These are phyloP conservation scores for Phytophthora cryptogea DNA, from an alignment of 352 stramenopile species.

Conservation along the genomic window DNA sequence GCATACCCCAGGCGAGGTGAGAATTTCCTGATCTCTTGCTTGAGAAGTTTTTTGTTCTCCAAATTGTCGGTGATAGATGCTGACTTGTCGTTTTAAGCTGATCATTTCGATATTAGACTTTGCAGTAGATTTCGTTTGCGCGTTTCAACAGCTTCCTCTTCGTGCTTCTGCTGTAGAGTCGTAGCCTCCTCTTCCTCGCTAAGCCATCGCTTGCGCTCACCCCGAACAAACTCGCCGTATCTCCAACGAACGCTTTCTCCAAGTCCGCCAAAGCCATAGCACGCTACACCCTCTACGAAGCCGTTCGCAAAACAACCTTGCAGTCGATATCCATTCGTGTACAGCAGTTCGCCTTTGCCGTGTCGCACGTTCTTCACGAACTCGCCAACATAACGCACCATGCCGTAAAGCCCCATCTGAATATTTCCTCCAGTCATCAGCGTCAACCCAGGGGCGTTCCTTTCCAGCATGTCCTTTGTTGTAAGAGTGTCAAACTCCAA, in stretches of 20 bases:
- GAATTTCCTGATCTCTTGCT: too few species aligned
- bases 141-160: slow-evolving; percentile 15
- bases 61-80: too few species aligned
- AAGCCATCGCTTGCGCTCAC: slow-evolving; percentile 57
- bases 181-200: slow-evolving; percentile 44
- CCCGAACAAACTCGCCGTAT: slow-evolving; percentile 42
- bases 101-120: slow-evolving; percentile 13
- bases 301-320: slow-evolving; percentile 48
- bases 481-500: slow-evolving; percentile 46
- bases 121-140: slow-evolving; percentile 13
- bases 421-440: background rate
- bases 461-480: slow-evolving; percentile 38
- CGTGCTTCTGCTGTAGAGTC: slow-evolving; percentile 16
- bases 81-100: too few species aligned
- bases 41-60: too few species aligned
- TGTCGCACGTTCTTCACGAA: slow-evolving; percentile 56
- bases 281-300: slow-evolving; percentile 48
- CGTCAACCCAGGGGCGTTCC: slow-evolving; percentile 6
- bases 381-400: slow-evolving; percentile 59
- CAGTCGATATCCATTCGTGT: slow-evolving; percentile 62
- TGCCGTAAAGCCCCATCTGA: slow-evolving; percentile 49
- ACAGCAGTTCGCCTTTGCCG: slow-evolving; percentile 50
- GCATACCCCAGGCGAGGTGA: too few species aligned
- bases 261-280: slow-evolving; percentile 44
- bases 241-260: slow-evolving; percentile 29